phyloP scores from a whole-genome alignment of 2,329 filamentous ascomycete species.

The Metarhizium humberi region DNA sequence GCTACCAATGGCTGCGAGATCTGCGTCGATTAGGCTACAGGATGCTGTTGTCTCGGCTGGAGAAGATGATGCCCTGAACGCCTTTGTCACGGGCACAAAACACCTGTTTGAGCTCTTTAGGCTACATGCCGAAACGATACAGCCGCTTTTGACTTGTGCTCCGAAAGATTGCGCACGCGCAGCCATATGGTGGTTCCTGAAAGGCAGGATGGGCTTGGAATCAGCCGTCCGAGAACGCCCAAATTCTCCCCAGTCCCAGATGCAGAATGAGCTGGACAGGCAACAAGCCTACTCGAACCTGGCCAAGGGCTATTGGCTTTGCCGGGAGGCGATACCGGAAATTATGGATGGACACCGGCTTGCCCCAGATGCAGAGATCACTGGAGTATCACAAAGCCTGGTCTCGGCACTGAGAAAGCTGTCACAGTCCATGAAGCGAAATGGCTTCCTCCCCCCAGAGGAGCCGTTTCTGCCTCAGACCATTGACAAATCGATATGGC shows the following conservation, averaged over 20 bases:
- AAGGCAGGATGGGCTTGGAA: conserved; percentile 70
- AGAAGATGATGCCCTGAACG: conserved; percentile 58
- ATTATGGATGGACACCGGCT: conserved; percentile 33
- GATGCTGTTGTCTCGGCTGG: conserved; percentile 36
- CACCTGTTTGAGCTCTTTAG: conserved; percentile 71
- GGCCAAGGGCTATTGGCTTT: conserved; percentile 81
- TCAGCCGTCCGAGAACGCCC: conserved; percentile 57
- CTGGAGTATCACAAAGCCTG: conserved; percentile 46
- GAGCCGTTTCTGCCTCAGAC: conserved; percentile 63
- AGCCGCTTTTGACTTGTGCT: conserved; percentile 53
- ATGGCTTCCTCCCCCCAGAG: conserved; percentile 65
- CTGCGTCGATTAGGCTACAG: conserved; percentile 28
- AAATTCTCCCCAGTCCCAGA: conserved; percentile 37
- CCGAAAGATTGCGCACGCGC: conserved; percentile 62
- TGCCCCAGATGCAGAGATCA: conserved; percentile 35
- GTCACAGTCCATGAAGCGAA: conserved; percentile 73
- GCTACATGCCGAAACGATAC: conserved; percentile 65
- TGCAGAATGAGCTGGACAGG: conserved; percentile 44
- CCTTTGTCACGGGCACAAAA: conserved; percentile 61
- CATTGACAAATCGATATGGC: conserved; percentile 74
- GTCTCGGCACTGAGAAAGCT: conserved; percentile 62
- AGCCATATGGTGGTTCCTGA: conserved; percentile 83
- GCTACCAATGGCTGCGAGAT: conserved; percentile 18
- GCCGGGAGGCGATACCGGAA: conserved; percentile 42
- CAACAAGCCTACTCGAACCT: conserved; percentile 81